These are phyloP conservation scores for Talaromyces proteolyticus DNA, from an alignment of 495 filamentous ascomycete genomes.

Conservation along the genomic window DNA sequence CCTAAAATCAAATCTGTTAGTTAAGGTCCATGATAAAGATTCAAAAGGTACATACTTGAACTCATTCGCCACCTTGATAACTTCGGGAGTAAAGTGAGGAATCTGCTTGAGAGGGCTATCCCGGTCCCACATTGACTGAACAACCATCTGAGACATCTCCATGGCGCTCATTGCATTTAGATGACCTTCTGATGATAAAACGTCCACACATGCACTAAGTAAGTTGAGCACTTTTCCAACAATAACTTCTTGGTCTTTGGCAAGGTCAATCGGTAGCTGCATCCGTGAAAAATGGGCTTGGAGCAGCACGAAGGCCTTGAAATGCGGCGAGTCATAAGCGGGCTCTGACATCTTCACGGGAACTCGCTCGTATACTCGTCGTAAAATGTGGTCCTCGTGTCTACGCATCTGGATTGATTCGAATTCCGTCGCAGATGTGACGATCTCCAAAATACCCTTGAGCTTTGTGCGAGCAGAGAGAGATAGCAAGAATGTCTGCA, in stretches of 20 bases:
- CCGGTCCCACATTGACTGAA: conserved; percentile 98
- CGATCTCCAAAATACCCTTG: conserved; percentile 93
- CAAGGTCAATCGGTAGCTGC: conserved; percentile 93
- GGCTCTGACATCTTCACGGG: conserved; percentile 90
- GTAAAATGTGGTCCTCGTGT: conserved; percentile 84
- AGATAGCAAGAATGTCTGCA: conserved; percentile 99
- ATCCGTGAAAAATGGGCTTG: conserved; percentile 97
- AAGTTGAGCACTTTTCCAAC: conserved; percentile 80
- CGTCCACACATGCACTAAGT: conserved; percentile 87
- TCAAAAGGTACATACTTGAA: conserved; percentile 54
- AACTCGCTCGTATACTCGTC: conserved; percentile 87
- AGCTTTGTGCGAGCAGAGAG: conserved; percentile 82
- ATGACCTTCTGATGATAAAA: conserved; percentile 92
- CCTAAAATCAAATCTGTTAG: conserved; percentile 24
- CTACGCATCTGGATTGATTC: conserved; percentile 91
- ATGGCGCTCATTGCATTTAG: conserved; percentile 96
- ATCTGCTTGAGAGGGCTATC: conserved; percentile 97
- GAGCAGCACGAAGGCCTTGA: conserved; percentile 94
- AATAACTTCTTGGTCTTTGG: conserved; percentile 91
- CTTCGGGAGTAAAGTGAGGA: conserved; percentile 82
- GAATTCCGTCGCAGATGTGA: conserved; percentile 95
- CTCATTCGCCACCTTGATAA: conserved; percentile 76
- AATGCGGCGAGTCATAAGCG: conserved; percentile 89
- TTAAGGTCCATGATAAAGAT: background rate
- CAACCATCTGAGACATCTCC: conserved; percentile 99